These are phyloP conservation scores for Apiospora saccharicola DNA, from an alignment of 2,329 filamentous ascomycete genomes.

Conservation along the genomic window DNA sequence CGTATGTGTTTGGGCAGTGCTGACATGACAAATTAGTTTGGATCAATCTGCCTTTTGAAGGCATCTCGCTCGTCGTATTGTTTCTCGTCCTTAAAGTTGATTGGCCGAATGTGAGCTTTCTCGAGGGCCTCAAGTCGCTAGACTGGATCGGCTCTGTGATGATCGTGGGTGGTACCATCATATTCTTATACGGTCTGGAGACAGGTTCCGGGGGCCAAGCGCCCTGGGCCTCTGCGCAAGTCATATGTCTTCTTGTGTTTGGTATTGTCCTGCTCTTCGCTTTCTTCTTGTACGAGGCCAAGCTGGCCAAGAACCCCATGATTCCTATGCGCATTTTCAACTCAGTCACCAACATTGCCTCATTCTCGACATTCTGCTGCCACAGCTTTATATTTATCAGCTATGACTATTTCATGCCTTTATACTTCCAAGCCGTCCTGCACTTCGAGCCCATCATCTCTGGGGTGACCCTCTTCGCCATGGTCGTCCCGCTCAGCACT, in stretches of 20 bases:
- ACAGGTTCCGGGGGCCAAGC: constrained; percentile 59
- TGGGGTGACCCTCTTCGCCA: constrained; percentile 50
- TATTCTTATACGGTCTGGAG: constrained; percentile 68
- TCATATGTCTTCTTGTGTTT: constrained; percentile 61
- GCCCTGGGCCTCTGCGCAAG: constrained; percentile 59
- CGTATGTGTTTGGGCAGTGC: constrained; percentile 10
- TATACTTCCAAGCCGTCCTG: constrained; percentile 43
- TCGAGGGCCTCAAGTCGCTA: constrained; percentile 60
- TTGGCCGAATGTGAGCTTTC: constrained; percentile 61
- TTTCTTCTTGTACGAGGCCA: constrained; percentile 61
- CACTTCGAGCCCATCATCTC: constrained; percentile 41
- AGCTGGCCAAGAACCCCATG: constrained; percentile 62
- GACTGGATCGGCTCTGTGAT: constrained; percentile 59
- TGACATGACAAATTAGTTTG: constrained; percentile 37
- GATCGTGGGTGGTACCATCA: constrained; percentile 64
- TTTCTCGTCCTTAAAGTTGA: constrained; percentile 64
- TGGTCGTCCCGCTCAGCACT: constrained; percentile 48
- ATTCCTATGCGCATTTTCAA: constrained; percentile 63
- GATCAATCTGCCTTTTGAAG: constrained; percentile 53
- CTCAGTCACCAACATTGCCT: constrained; percentile 56
- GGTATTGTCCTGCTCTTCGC: constrained; percentile 49
- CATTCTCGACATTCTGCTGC: constrained; percentile 44
- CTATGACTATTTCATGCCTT: constrained; percentile 50
- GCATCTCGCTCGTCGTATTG: constrained; percentile 56
- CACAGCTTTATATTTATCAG: constrained; percentile 60